A percentile compares a stretch with the other conserved stretches of the same genome.
These are phyloP conservation scores for Hypsizygus ulmarius DNA, from an alignment of 1,284 basidiomycete species.

Conservation along the genomic window DNA sequence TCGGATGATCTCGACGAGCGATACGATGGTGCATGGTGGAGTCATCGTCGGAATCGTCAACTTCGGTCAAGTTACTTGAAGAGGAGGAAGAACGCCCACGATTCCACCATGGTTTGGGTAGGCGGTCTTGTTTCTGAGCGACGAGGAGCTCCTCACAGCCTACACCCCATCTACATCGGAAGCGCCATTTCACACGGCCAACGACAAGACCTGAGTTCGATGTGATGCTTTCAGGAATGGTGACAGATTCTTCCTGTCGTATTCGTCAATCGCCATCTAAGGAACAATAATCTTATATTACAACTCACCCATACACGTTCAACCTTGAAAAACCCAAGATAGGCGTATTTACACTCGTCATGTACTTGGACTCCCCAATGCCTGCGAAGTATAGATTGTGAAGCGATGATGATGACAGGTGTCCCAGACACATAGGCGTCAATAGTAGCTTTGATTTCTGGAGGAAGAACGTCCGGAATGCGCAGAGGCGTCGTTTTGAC, in stretches of 20 bases:
- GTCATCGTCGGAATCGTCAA: background rate
- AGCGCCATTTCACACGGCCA: conserved; percentile 9
- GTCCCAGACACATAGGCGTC: conserved; percentile 32
- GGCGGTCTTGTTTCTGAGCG: background rate
- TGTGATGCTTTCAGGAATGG: too few species aligned
- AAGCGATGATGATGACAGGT: conserved; percentile 34
- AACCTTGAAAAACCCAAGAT: conserved; percentile 30
- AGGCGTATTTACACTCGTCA: conserved; percentile 27
- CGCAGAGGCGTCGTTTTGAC: background rate
- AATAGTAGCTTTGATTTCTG: conserved; percentile 33
- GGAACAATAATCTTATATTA: background rate
- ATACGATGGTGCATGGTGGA: background rate
- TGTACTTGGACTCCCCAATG: conserved; percentile 27
- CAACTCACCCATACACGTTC: conserved; percentile 16
- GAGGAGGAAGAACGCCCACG: background rate
- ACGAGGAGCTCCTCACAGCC: background rate
- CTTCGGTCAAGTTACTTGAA: background rate
- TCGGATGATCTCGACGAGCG: conserved; percentile 3
- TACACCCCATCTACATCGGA: background rate
- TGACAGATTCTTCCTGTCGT: too few species aligned
- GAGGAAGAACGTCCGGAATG: conserved; percentile 24
- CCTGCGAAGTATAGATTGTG: conserved; percentile 21
- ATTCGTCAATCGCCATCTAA: too few species aligned
- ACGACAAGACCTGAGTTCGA: background rate
- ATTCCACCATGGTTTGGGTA: background rate